Evolutionary conservation across 164 flowering plant species (phyloP).

Genomic region (Brasenia schreberi): DNA sequence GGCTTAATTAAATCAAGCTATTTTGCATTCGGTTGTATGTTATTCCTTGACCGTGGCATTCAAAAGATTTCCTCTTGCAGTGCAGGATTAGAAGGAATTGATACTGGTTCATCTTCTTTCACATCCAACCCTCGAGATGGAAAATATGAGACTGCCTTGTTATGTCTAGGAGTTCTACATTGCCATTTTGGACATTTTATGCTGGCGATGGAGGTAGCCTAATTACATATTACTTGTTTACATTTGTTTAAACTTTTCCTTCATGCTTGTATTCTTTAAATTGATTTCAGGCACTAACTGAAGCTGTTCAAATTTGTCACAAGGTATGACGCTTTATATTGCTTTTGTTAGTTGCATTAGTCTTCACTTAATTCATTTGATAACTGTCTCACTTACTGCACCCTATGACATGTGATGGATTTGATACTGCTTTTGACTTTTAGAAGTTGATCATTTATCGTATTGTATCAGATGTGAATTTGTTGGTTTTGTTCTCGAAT

Average conservation of each 20-base stretch:
- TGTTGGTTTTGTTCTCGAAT: too few relatives aligned
- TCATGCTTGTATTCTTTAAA: neutral
- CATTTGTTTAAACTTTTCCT: neutral
- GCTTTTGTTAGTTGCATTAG: neutral
- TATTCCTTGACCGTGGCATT: too few relatives aligned
- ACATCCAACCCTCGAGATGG: slow-evolving; percentile 35
- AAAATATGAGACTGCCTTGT: slow-evolving; percentile 72
- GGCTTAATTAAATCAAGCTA: too few relatives aligned
- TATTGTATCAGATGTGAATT: too few relatives aligned
- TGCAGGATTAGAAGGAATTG: slow-evolving; percentile 95
- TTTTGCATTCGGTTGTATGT: too few relatives aligned
- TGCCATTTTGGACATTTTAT: slow-evolving; percentile 89
- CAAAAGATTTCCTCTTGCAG: slow-evolving; percentile 21
- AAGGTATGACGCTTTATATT: slow-evolving; percentile 32
- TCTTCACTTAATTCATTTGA: neutral
- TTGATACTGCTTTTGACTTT: too few relatives aligned
- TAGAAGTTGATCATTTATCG: too few relatives aligned
- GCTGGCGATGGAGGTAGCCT: slow-evolving; percentile 65
- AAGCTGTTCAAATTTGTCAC: slow-evolving; percentile 79
- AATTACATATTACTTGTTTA: neutral
- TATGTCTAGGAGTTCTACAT: slow-evolving; percentile 91
- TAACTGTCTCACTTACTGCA: too few relatives aligned
- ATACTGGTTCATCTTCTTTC: slow-evolving; percentile 38
- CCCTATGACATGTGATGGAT: too few relatives aligned
- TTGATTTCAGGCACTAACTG: slow-evolving; percentile 56